These are phyloP conservation scores for Neurospora sp. DNA, from an alignment of 495 filamentous ascomycete species.

Conservation along the genomic window DNA sequence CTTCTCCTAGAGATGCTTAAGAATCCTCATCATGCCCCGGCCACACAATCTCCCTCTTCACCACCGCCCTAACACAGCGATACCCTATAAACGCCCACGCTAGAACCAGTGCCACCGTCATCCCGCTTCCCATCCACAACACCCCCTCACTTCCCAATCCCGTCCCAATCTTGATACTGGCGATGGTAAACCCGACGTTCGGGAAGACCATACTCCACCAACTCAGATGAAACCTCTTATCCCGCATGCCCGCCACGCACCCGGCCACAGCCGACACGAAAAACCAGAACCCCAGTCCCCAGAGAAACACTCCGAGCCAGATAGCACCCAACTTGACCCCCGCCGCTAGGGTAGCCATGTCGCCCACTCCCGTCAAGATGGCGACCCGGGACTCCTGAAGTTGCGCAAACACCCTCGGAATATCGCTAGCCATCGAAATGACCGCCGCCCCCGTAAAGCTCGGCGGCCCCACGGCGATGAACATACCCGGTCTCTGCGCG, in stretches of 20 bases:
- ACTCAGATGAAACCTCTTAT: constrained; percentile 43
- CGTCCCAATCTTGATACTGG: constrained; percentile 37
- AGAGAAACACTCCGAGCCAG: constrained; percentile 50
- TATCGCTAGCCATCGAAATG: constrained; percentile 41
- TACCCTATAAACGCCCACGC: constrained; percentile 51
- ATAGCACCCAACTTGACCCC: constrained; percentile 42
- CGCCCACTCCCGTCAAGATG: background rate
- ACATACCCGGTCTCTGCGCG: constrained; percentile 51
- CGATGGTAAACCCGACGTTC: constrained; percentile 46
- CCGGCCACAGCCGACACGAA: constrained; percentile 50
- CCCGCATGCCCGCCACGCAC: constrained; percentile 39
- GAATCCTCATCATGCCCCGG: constrained; percentile 56
- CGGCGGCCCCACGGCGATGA: constrained; percentile 60
- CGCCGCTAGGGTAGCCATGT: constrained; percentile 14
- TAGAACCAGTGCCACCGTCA: constrained; percentile 44
- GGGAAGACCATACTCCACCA: constrained; percentile 53
- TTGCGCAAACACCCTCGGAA: background rate
- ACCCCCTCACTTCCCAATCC: constrained; percentile 31
- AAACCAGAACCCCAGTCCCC: constrained; percentile 65
- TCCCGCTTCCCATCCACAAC: constrained; percentile 36
- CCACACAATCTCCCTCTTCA: constrained; percentile 45
- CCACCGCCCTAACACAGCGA: constrained; percentile 44
- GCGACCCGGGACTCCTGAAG: background rate
- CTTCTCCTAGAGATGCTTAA: background rate
- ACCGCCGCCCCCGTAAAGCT: constrained; percentile 61